Evolutionary conservation across 768 basidiomycete genomes (phyloP).

Genomic region (Gymnopilus junonius): DNA sequence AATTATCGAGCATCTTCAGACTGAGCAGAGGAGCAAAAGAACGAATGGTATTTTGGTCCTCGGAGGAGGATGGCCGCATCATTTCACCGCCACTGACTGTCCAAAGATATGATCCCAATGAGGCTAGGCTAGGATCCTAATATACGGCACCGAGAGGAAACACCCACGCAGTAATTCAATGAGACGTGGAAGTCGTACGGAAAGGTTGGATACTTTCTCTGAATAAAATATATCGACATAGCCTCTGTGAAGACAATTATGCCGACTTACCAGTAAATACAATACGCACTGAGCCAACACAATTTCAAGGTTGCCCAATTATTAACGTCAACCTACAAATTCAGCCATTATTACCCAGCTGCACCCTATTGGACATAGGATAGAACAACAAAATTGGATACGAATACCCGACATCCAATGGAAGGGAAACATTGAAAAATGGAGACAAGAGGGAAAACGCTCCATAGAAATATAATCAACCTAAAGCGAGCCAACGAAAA

Average conservation of each 20-base stretch:
- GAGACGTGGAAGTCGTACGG: background rate
- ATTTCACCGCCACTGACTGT: background rate
- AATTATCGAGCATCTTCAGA: too few species aligned
- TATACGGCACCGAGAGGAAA: background rate
- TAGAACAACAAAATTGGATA: too few species aligned
- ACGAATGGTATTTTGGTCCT: background rate
- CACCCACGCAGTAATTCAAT: background rate
- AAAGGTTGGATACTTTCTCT: background rate
- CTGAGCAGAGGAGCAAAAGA: too few species aligned
- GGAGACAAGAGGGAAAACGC: background rate
- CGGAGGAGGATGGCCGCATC: background rate
- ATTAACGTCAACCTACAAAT: background rate
- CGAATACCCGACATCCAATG: background rate
- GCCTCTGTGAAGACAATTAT: background rate
- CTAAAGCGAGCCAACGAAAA: background rate
- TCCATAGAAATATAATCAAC: background rate
- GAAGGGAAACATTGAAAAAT: background rate
- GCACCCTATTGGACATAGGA: too few species aligned
- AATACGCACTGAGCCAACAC: background rate
- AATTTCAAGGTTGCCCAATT: background rate
- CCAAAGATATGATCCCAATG: background rate
- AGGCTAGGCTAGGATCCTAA: background rate
- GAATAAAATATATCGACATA: background rate
- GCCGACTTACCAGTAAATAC: background rate
- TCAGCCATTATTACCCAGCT: background rate